phyloP scores from a whole-genome alignment of 1,284 basidiomycete species.

The Cutaneotrichosporon cavernicola region DNA sequence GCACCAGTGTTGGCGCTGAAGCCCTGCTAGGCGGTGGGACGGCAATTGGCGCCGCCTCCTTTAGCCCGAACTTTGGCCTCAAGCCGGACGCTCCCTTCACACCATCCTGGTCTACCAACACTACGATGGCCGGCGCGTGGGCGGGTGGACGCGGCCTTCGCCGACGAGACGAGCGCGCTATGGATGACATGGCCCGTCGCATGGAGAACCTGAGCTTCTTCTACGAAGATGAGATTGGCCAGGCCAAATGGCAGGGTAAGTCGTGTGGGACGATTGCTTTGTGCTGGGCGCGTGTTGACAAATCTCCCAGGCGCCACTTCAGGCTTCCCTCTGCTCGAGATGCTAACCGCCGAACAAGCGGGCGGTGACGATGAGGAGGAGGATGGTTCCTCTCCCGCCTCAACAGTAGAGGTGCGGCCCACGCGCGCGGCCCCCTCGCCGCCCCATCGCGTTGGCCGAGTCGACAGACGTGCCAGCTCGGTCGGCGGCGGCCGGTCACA shows the following conservation, averaged over 20 bases:
- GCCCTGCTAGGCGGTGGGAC: slow-evolving; percentile 32
- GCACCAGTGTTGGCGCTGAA: slow-evolving; percentile 41
- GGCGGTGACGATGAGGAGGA: slow-evolving; percentile 19
- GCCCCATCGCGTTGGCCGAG: slow-evolving; percentile 14
- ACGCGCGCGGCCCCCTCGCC: slow-evolving; percentile 15
- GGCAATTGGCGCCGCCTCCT: slow-evolving; percentile 8
- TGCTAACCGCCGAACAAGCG: slow-evolving; percentile 63
- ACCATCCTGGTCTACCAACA: slow-evolving; percentile 6
- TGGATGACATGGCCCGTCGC: slow-evolving; percentile 43
- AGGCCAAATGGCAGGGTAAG: slow-evolving; percentile 55
- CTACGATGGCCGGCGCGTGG: slow-evolving; percentile 13
- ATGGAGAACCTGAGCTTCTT: slow-evolving; percentile 53
- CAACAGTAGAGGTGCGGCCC: slow-evolving; percentile 3
- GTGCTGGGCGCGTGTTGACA: slow-evolving; percentile 14
- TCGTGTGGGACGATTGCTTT: slow-evolving; percentile 4
- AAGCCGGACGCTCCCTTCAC: slow-evolving; percentile 17
- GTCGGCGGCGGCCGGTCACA: slow-evolving; percentile 16
- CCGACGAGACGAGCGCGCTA: slow-evolving; percentile 24
- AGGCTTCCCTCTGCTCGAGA: slow-evolving; percentile 76
- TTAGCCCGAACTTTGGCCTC: slow-evolving; percentile 14
- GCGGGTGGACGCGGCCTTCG: slow-evolving; percentile 21
- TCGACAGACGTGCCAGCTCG: slow-evolving; percentile 21
- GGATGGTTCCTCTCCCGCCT: slow-evolving; percentile 6
- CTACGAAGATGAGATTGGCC: slow-evolving; percentile 55
- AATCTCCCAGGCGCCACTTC: slow-evolving; percentile 68